Evolutionary conservation across 2,329 filamentous ascomycete species (phyloP), one percentile per base, ranked within the genome.

Genomic region (Fusarium succisae): DNA sequence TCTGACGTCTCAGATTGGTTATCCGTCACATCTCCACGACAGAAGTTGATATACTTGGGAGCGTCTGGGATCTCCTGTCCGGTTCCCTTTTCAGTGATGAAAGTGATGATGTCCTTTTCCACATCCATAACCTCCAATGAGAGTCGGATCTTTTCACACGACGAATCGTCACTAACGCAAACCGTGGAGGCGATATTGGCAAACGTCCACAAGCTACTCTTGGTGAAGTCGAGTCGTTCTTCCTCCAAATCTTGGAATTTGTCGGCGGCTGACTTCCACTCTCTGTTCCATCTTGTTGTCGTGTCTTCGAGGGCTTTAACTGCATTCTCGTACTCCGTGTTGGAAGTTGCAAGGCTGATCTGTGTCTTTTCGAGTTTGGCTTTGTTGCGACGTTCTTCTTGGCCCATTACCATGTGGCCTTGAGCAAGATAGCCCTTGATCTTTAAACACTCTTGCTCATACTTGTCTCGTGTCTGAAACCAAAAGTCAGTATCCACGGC

Each of bases 331-430:
- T 99, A 99, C 78, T 98, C 96, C 50, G 91, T 92, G 83, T 97
- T 98, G 69, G 95, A 95, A 13, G 92, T 91, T 1, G 95, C 95
- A 67, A 99, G 89, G 79, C 95, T 97, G 78, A 98, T 96, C 82
- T 99, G 96, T 3, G 96, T 98, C 88, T 99, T 99, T 83, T 99
- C 96, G 48, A 99, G 89, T 84, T 98, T 98, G 28, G 96, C 95
- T 85, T 99, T 99, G 83, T 99, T 99, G 85, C 98, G 98, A 35
- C 96, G 91, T 85, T 99, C 96, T 82, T 99, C 96, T 78, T 99
- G 96, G 20, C 96, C 96, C 96, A 99, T 99, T 66, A 99, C 96
- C 96, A 99, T 99, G 82, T 99, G 97, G 15, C 96, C 96, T 83
- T 99, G 96, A 8, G 97, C 96, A 9, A 99, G 90, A 80, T 99